A percentile compares a stretch with the other conserved stretches of the same genome.
phyloP scores from a whole-genome alignment of 164 flowering plant species.

The Sextonia rubra region DNA sequence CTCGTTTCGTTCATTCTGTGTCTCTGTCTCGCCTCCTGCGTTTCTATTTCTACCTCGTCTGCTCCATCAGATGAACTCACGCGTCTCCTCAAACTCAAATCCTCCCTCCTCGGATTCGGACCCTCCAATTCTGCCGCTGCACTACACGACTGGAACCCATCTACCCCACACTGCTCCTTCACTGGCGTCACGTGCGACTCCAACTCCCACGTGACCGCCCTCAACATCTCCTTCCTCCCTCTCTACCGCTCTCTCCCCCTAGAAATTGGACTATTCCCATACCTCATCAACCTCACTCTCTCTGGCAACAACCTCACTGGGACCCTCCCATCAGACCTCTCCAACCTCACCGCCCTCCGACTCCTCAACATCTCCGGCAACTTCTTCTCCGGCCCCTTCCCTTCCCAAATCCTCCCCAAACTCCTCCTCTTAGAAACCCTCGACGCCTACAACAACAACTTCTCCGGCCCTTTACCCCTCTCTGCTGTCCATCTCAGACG shows the following conservation, averaged over 20 bases:
- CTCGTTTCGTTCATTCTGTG: conserved; percentile 1
- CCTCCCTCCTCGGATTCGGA: conserved; percentile 28
- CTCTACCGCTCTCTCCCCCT: conserved; percentile 51
- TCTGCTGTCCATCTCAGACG: conserved; percentile 36
- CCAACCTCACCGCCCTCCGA: conserved; percentile 41
- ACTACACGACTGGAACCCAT: conserved; percentile 53
- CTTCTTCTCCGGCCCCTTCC: conserved; percentile 39
- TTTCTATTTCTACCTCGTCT: not conserved
- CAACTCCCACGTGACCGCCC: conserved; percentile 44
- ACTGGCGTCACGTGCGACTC: conserved; percentile 71
- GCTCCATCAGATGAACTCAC: conserved; percentile 33
- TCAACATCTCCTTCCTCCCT: conserved; percentile 45
- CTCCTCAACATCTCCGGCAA: conserved; percentile 62
- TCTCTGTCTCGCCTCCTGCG: conserved; percentile 3
- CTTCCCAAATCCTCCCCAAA: conserved; percentile 23
- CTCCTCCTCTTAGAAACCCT: conserved; percentile 41
- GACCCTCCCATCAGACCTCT: conserved; percentile 43
- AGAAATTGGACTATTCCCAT: conserved; percentile 53
- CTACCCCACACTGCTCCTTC: conserved; percentile 54
- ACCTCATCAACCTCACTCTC: conserved; percentile 57
- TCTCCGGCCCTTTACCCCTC: conserved; percentile 56
- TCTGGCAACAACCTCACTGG: conserved; percentile 55
- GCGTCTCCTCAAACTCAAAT: conserved; percentile 50
- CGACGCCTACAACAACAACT: conserved; percentile 67
- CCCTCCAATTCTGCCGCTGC: conserved; percentile 31